phyloP scores from a whole-genome alignment of 139 green algal species.

The Chlorella sorokiniana region DNA sequence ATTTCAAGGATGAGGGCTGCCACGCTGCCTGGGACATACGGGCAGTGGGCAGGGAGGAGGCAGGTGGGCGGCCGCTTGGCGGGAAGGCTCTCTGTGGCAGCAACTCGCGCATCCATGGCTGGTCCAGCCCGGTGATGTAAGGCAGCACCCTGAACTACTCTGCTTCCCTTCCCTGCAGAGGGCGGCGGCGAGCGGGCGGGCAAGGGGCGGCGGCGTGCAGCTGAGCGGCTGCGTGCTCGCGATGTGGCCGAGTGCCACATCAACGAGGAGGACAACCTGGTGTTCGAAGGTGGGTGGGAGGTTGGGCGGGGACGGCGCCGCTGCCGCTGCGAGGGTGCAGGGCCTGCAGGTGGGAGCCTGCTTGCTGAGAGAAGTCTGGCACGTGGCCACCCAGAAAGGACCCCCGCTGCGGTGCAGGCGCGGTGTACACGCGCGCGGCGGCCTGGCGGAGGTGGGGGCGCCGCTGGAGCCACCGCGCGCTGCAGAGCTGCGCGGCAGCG shows the following conservation, averaged over 20 bases:
- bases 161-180: not conserved
- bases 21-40: conserved; percentile 55
- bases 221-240: not conserved
- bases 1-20: conserved; percentile 50
- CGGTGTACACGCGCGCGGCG: conserved; percentile 59
- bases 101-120: no score
- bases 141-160: not conserved
- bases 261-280: conserved; percentile 51
- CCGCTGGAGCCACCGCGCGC: conserved; percentile 9
- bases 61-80: not conserved
- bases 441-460: conserved; percentile 64
- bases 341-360: not conserved
- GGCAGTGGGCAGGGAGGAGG: conserved; percentile 30
- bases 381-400: no score
- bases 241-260: conserved; percentile 39
- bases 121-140: no score
- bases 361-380: not conserved
- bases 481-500: conserved; percentile 53
- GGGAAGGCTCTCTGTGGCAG: no score
- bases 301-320: not conserved
- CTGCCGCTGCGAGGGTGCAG: not conserved
- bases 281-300: conserved; percentile 63
- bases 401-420: conserved; percentile 42
- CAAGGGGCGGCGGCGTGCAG: conserved; percentile 23
- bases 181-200: not conserved